Evolutionary conservation across 768 basidiomycete species (phyloP).

Genomic region (Agaricus sinodeliciosus): DNA sequence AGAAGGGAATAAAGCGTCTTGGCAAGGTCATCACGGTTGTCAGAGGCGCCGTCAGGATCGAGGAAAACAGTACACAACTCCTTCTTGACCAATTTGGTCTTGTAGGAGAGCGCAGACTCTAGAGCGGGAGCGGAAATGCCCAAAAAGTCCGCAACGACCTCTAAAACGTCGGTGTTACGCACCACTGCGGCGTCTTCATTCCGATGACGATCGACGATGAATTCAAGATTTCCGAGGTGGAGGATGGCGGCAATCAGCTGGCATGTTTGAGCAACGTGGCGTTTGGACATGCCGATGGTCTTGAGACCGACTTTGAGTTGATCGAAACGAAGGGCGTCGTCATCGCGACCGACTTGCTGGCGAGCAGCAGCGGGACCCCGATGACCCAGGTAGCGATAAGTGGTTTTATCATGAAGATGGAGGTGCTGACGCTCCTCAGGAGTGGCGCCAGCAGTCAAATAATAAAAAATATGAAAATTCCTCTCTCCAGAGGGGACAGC

Average conservation of each 20-base stretch:
- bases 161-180: slow-evolving; percentile 75
- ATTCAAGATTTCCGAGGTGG: slow-evolving; percentile 94
- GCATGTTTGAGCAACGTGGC: slow-evolving; percentile 92
- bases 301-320: slow-evolving; percentile 95
- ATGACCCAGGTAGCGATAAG: slow-evolving; percentile 84
- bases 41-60: slow-evolving; percentile 88
- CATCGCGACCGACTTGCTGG: slow-evolving; percentile 49
- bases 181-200: slow-evolving; percentile 94
- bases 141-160: slow-evolving; percentile 84
- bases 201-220: slow-evolving; percentile 71
- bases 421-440: slow-evolving; percentile 86
- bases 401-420: slow-evolving; percentile 71
- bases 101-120: slow-evolving; percentile 82
- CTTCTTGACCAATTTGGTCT: slow-evolving; percentile 88
- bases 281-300: slow-evolving; percentile 87
- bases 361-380: slow-evolving; percentile 37
- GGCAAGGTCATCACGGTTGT: slow-evolving; percentile 91
- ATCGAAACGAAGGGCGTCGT: slow-evolving; percentile 85
- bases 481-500: slow-evolving; percentile 86
- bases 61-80: slow-evolving; percentile 97
- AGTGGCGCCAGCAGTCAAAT: slow-evolving; percentile 87
- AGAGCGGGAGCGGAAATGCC: slow-evolving; percentile 70
- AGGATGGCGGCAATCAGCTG: slow-evolving; percentile 94
- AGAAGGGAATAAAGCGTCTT: slow-evolving; percentile 90
- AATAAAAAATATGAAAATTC: slow-evolving; percentile 98